Percentiles rank a stretch among this genome's conserved stretches.
Evolutionary conservation across 306 rosid species (phyloP).

Genomic region (Clitoria ternatea): DNA sequence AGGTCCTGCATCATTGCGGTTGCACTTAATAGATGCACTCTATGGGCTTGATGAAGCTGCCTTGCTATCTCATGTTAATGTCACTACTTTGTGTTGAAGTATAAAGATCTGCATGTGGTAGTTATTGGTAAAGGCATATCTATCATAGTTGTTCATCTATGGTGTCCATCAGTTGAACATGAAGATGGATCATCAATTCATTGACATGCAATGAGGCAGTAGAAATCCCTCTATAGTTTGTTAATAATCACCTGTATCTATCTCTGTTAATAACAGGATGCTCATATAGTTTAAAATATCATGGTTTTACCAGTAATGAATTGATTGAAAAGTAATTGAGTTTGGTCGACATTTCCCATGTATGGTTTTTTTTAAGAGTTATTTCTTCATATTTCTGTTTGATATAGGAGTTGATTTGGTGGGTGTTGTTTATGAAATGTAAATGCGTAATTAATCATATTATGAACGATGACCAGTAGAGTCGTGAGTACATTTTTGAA

Average conservation of each 20-base stretch:
- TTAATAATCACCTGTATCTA: constrained; percentile 3
- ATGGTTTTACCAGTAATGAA: neutral
- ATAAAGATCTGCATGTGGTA: constrained; percentile 14
- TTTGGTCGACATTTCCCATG: neutral
- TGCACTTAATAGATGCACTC: constrained; percentile 82
- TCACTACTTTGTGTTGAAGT: constrained; percentile 41
- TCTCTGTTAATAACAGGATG: neutral
- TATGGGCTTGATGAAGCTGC: constrained; percentile 70
- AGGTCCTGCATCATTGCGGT: constrained; percentile 83
- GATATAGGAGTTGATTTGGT: neutral
- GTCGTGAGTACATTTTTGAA: neutral
- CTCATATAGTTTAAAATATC: neutral
- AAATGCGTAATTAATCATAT: neutral
- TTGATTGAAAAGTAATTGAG: too few relatives aligned
- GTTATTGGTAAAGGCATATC: neutral
- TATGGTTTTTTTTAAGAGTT: neutral
- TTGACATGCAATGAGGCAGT: neutral
- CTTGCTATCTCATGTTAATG: constrained; percentile 56
- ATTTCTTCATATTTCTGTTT: neutral
- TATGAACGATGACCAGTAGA: neutral
- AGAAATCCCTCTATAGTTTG: neutral
- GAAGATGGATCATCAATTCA: neutral
- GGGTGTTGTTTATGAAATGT: neutral
- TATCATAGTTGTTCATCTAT: neutral
- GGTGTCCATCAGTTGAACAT: neutral